Evolutionary conservation across 805 yeast species (phyloP), one percentile per base, ranked within the genome.

Genomic region (Ogataea allantospora): DNA sequence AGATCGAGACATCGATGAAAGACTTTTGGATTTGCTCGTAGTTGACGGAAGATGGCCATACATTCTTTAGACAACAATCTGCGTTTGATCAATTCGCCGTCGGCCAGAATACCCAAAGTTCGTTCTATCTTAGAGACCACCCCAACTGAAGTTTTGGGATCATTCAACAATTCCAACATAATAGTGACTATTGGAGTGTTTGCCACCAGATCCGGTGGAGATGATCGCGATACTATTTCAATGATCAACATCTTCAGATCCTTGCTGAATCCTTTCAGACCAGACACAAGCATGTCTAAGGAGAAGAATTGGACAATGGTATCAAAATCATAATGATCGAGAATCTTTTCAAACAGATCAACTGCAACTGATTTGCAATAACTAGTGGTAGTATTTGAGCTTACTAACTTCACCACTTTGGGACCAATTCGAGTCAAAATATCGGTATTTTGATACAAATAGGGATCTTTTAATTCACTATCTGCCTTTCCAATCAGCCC

Each of bases 171-270:
- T 3, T 40, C 29, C 18, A 64, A 45, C 22, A 66, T 17, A 13
- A 45, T 44, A 10, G 45, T 37, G 11, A 60, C 32, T 4, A 65
- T 37, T 4, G 57, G 51, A 0, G 66, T 55, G 32, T 57, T 60
- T 7, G 65, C 63, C 11, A 63, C 38, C n/a, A 60, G 24, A 39
- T 62, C 68, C 3, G 61, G 45, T 2, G 66, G 65, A 6, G 50
- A 43, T 4, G 63, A 57, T 22, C 46, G 49, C 4, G 41, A 19
- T 5, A 66, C 38, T 9, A 61, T 39, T 3, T 50, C 38, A 10
- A 60, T 48, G 19, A 57, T 50, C 9, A 56, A 46, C 2, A 44
- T 31, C 29, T 56, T 55, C 18, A 66, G 45, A 13, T 48, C 48
- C 10, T 56, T 52, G 18, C 52, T 43, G 10, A 50, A 50, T 10